Evolutionary conservation across 2,329 filamentous ascomycete species (phyloP), one percentile per base, ranked within the genome.

Genomic region (Elsinoe australis): DNA sequence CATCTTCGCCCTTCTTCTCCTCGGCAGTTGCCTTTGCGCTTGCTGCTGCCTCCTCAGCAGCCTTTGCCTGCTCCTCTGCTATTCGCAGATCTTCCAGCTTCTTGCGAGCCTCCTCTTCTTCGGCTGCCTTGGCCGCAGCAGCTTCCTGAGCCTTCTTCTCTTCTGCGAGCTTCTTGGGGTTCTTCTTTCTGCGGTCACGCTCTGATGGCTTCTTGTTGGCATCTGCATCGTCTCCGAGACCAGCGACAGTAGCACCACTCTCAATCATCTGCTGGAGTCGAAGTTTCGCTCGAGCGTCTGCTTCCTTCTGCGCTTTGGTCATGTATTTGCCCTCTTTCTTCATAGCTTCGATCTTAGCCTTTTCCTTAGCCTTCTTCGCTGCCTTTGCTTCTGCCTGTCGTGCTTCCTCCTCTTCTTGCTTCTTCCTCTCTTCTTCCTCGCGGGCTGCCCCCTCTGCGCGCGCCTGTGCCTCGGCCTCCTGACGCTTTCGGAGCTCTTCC

Each of bases 321-420:
- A 90, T 70, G 67, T 84, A 90, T 61, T 87, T 90, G 64, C 87
- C 87, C 64, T 88, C 85, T 65, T 85, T 87, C 76, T 90, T 92
- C 49, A 87, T 77, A 69, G 90, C 83, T 62, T 92, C 87, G 52
- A 90, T 82, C 67, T 78, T 86, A 65, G 89, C 84, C 72, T 85
- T 90, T 59, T 94, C 87, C 63, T 79, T 87, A 59, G 87, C 85
- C 73, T 90, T 92, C 74, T 85, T 90, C 34, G 80, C 68, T 1
- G 80, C 80, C 66, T 79, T 86, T 45, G 80, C 79, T 61, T 90
- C 87, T 59, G 86, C 84, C 55, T 72, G 80, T 50, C 74, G 80
- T 50, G 70, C 64, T 58, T 88, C 85, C 59, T 89, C 85, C 64
- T 90, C 87, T 6, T 73, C 78, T 31, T 74, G 76, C 47, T 68